phyloP scores from a whole-genome alignment of 768 basidiomycete species.

The Daedaleopsis nitida region DNA sequence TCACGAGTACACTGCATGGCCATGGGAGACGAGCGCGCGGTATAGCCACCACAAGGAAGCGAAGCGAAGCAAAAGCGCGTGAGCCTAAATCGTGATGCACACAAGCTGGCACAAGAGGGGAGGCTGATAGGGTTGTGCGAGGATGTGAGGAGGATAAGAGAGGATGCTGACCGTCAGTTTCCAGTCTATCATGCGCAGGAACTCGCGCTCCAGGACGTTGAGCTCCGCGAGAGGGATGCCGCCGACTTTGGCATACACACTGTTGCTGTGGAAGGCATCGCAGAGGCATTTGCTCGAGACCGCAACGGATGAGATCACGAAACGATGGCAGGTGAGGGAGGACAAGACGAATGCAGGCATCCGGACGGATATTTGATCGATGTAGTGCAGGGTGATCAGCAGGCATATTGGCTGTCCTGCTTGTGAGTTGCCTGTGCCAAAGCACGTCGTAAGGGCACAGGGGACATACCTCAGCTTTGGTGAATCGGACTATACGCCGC shows the following conservation, averaged over 20 bases:
- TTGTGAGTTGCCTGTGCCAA: conserved; percentile 9
- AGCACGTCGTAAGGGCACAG: conserved; percentile 1
- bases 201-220: conserved; percentile 93
- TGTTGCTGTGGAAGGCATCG: conserved; percentile 94
- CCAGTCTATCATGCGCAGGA: conserved; percentile 92
- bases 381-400: conserved; percentile 83
- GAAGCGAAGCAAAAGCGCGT: conserved; percentile 30
- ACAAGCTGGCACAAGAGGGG: background rate
- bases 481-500: conserved; percentile 89
- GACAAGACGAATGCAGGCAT: conserved; percentile 89
- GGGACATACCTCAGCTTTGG: conserved; percentile 85
- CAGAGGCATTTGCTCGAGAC: conserved; percentile 94
- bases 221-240: conserved; percentile 91
- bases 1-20: conserved; percentile 81
- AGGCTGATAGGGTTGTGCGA: background rate
- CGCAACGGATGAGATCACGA: conserved; percentile 91
- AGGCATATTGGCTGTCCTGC: conserved; percentile 69
- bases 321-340: conserved; percentile 96
- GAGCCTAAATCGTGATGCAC: conserved; percentile 5
- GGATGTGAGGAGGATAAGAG: background rate
- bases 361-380: conserved; percentile 90
- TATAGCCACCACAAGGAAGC: conserved; percentile 5
- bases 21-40: background rate
- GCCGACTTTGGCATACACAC: conserved; percentile 93
- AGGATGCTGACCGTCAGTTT: conserved; percentile 76